A percentile compares a stretch with the other conserved stretches of the same genome.
phyloP scores from a whole-genome alignment of 805 yeast genomes.

The Schizosaccharomyces japonicus region DNA sequence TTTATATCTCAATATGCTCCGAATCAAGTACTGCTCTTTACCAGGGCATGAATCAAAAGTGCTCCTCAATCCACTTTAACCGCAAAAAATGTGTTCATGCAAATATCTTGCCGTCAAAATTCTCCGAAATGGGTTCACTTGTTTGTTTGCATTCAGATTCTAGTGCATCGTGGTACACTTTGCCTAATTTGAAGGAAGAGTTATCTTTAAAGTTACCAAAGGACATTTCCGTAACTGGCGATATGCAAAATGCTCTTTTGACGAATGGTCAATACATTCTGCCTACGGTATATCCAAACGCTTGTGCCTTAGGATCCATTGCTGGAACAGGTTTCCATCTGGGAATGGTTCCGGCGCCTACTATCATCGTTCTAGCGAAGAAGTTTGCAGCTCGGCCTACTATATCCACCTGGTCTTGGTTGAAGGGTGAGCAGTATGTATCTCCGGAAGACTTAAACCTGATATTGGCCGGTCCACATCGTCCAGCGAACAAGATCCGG shows the following conservation, averaged over 20 bases:
- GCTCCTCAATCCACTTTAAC: too few relatives aligned
- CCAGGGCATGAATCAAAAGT: neutral
- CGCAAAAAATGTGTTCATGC: neutral
- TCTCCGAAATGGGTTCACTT: neutral
- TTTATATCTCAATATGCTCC: neutral
- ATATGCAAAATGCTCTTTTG: neutral
- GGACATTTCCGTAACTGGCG: neutral
- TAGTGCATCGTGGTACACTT: neutral
- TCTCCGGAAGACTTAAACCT: conserved; percentile 24
- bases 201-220: neutral
- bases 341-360: neutral
- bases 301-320: conserved; percentile 26
- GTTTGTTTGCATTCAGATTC: neutral
- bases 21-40: neutral
- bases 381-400: conserved; percentile 58
- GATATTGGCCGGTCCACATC: conserved; percentile 26
- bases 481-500: conserved; percentile 11
- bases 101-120: neutral
- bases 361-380: conserved; percentile 14
- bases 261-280: neutral
- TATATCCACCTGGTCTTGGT: conserved; percentile 62
- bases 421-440: conserved; percentile 48
- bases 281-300: neutral
- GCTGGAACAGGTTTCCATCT: conserved; percentile 30
- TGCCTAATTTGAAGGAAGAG: neutral